These are phyloP conservation scores for Aspergillus novoparasiticus DNA, from an alignment of 2,329 filamentous ascomycete genomes.

Conservation along the genomic window DNA sequence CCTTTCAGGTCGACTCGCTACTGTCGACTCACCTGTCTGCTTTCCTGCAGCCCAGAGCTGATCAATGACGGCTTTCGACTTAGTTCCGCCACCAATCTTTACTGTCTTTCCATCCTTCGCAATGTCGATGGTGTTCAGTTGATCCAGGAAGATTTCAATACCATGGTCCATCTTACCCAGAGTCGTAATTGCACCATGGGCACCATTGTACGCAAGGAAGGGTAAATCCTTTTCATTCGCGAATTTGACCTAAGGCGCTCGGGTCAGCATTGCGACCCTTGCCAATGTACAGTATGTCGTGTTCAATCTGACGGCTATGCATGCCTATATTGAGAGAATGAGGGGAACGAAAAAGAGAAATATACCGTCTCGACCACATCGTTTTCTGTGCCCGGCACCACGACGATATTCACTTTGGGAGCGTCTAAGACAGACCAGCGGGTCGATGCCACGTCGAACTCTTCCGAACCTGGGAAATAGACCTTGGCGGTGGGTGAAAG, in stretches of 20 bases:
- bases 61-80: slow-evolving; percentile 51
- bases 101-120: slow-evolving; percentile 48
- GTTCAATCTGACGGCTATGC: not conserved
- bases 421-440: slow-evolving; percentile 52
- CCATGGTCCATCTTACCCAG: slow-evolving; percentile 53
- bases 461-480: slow-evolving; percentile 46
- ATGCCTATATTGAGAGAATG: not conserved
- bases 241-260: slow-evolving; percentile 45
- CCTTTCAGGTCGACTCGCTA: no score
- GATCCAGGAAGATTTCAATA: slow-evolving; percentile 53
- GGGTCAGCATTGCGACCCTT: not conserved
- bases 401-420: slow-evolving; percentile 50
- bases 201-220: slow-evolving; percentile 57
- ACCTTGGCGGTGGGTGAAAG: slow-evolving; percentile 46
- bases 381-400: slow-evolving; percentile 51
- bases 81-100: slow-evolving; percentile 53
- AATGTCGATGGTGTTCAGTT: slow-evolving; percentile 45
- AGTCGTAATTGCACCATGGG: slow-evolving; percentile 55
- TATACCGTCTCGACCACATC: slow-evolving; percentile 54
- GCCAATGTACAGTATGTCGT: not conserved
- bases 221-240: slow-evolving; percentile 52
- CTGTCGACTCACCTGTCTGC: slow-evolving; percentile 36
- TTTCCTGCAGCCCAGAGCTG: slow-evolving; percentile 55
- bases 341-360: not conserved
- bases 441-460: slow-evolving; percentile 41